Conservation (phyloP, 2,329 filamentous ascomycete species). For the Colletotrichum sidae region DNA sequence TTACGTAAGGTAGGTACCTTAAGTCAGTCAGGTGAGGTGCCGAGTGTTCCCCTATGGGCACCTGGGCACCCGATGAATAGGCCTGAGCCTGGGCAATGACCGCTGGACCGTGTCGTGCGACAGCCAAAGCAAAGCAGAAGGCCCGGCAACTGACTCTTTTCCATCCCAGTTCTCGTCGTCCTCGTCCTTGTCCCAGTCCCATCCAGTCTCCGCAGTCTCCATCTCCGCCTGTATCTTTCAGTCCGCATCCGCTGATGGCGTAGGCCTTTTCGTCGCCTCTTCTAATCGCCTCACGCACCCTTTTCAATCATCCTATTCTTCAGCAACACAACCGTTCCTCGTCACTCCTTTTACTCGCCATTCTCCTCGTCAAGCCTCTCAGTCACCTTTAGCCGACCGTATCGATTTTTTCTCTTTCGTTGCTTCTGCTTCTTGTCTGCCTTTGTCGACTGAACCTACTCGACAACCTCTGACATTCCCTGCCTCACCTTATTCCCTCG, state of each 20-base stretch:
- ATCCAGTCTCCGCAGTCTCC: too few species aligned
- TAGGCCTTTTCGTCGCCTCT: conserved; percentile 17
- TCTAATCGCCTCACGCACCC: not conserved
- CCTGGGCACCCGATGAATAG: too few species aligned
- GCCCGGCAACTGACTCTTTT: too few species aligned
- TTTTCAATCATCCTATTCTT: conserved; percentile 7
- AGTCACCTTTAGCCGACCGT: conserved; percentile 14
- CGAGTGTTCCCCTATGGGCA: too few species aligned
- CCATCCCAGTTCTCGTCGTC: too few species aligned
- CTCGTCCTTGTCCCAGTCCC: too few species aligned
- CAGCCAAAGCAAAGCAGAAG: too few species aligned
- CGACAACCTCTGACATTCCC: not conserved
- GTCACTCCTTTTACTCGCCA: conserved; percentile 29
- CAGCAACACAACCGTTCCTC: conserved; percentile 20
- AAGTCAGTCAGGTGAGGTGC: too few species aligned
- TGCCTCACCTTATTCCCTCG: not conserved
- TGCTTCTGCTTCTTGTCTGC: conserved; percentile 18
- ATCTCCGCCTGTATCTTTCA: too few species aligned
- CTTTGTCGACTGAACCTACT: not conserved
- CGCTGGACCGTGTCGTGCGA: too few species aligned
- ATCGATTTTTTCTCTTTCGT: conserved; percentile 34
- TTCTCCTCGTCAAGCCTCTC: not conserved
- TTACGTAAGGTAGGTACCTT: too few species aligned
- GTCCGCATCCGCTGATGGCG: not conserved
- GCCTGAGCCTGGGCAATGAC: too few species aligned